Conservation (phyloP, 257 asterid species). For the Fraxinus cuspidata region DNA sequence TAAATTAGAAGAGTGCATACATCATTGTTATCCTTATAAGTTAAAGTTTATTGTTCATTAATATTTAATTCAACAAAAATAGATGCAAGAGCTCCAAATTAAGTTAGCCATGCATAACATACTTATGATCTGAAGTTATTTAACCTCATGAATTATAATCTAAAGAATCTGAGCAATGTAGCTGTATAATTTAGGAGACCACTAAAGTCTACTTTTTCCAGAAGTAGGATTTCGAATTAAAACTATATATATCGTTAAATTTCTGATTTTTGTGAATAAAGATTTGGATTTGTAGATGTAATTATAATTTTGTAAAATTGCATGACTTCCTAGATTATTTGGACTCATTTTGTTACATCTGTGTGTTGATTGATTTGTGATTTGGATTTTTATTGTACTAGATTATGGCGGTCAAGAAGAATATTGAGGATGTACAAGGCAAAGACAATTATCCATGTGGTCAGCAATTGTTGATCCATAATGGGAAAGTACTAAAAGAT, state of each 20-base stretch:
- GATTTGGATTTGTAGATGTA: neutral
- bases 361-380: conserved; percentile 20
- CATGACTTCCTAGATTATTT: neutral
- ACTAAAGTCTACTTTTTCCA: neutral
- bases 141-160: neutral
- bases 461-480: conserved; percentile 84
- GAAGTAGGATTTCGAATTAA: neutral
- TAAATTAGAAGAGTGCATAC: no score
- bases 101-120: neutral
- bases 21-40: no score
- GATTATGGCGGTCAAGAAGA: conserved; percentile 89
- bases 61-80: no score
- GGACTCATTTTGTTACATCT: neutral
- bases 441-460: conserved; percentile 90
- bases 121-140: neutral
- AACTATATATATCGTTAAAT: neutral
- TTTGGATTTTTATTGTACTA: conserved; percentile 26
- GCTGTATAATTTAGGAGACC: neutral
- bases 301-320: neutral
- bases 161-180: neutral
- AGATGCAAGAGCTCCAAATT: neutral
- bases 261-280: neutral
- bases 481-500: conserved; percentile 87
- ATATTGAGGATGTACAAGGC: conserved; percentile 88
- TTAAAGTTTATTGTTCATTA: no score